phyloP scores from a whole-genome alignment of 2,329 filamentous ascomycete species.

The Cryphonectria naterciae region DNA sequence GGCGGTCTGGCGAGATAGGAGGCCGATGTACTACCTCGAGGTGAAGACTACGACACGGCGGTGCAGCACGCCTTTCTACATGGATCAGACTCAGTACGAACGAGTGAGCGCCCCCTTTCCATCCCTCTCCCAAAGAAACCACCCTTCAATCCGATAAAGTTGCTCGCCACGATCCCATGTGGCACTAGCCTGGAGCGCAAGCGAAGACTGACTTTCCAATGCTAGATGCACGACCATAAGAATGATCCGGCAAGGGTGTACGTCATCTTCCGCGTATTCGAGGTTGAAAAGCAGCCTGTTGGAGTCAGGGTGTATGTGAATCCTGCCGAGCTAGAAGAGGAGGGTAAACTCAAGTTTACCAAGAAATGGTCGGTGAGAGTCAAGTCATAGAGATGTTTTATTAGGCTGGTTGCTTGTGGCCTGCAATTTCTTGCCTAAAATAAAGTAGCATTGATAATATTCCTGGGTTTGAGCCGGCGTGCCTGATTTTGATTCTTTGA shows the following conservation, averaged over 20 bases:
- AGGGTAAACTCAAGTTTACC: constrained; percentile 34
- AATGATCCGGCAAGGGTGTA: constrained; percentile 38
- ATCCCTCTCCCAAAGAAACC: not conserved
- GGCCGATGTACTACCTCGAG: constrained; percentile 51
- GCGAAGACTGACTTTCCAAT: not conserved
- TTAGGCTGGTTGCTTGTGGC: not conserved
- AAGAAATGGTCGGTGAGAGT: constrained; percentile 31
- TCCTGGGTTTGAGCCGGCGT: not conserved
- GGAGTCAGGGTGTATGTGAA: constrained; percentile 45
- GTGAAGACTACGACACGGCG: constrained; percentile 52
- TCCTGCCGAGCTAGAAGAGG: constrained; percentile 37
- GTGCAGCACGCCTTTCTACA: constrained; percentile 48
- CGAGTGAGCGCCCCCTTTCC: constrained; percentile 38
- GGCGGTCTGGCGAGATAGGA: constrained; percentile 34
- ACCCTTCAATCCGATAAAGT: not conserved
- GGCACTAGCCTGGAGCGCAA: not conserved
- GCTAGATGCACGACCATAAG: constrained; percentile 33
- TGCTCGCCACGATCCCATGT: constrained; percentile 6
- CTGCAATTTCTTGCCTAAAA: not conserved
- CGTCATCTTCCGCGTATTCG: constrained; percentile 46
- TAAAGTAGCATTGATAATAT: not conserved
- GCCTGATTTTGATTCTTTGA: not conserved
- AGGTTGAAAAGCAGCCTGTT: constrained; percentile 39
- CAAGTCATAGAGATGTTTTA: not conserved
- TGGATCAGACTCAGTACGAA: constrained; percentile 50